Percentiles rank a stretch among this genome's conserved stretches.
Evolutionary conservation across 2,329 filamentous ascomycete genomes (phyloP).

Genomic region (Colletotrichum sidae): DNA sequence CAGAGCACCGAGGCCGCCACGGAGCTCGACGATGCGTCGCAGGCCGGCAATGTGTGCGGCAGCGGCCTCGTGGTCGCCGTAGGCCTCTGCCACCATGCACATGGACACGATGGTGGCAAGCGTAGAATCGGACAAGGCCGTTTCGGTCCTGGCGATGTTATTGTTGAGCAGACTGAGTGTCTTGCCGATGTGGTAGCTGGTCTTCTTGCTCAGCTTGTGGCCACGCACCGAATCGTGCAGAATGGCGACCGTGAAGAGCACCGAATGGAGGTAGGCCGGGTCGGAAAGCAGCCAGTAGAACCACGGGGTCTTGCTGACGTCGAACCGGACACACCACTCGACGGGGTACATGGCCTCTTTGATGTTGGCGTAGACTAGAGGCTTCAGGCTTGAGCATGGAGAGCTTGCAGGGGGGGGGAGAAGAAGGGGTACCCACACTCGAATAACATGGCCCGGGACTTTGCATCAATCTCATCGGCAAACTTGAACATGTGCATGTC

Average conservation of each 20-base stretch:
- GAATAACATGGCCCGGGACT: slow-evolving; percentile 17
- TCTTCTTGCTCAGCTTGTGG: slow-evolving; percentile 2
- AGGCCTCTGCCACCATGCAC: slow-evolving; percentile 23
- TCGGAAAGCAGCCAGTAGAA: slow-evolving; percentile 46
- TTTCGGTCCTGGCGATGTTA: slow-evolving; percentile 4
- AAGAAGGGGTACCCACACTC: slow-evolving; percentile 17
- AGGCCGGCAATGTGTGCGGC: slow-evolving; percentile 25
- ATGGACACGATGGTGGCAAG: slow-evolving; percentile 29
- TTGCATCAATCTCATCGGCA: slow-evolving; percentile 29
- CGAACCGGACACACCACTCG: slow-evolving; percentile 43
- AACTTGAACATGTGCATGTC: slow-evolving; percentile 43
- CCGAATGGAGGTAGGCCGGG: slow-evolving; percentile 41
- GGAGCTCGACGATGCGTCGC: slow-evolving; percentile 41
- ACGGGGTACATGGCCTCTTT: slow-evolving; percentile 44
- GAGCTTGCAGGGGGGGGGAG: neutral
- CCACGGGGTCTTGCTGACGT: slow-evolving; percentile 41
- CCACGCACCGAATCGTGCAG: slow-evolving; percentile 30
- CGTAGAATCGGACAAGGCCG: slow-evolving; percentile 38
- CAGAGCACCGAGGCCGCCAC: slow-evolving; percentile 43
- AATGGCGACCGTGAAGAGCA: slow-evolving; percentile 42
- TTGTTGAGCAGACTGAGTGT: slow-evolving; percentile 33
- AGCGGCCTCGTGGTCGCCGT: slow-evolving; percentile 15
- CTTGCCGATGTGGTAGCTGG: slow-evolving; percentile 27
- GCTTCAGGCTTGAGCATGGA: neutral
- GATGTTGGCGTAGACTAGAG: slow-evolving; percentile 17